Evolutionary conservation across 345 rosid genomes (phyloP), one percentile per base, ranked within the genome.

Genomic region (Citrus australasica): DNA sequence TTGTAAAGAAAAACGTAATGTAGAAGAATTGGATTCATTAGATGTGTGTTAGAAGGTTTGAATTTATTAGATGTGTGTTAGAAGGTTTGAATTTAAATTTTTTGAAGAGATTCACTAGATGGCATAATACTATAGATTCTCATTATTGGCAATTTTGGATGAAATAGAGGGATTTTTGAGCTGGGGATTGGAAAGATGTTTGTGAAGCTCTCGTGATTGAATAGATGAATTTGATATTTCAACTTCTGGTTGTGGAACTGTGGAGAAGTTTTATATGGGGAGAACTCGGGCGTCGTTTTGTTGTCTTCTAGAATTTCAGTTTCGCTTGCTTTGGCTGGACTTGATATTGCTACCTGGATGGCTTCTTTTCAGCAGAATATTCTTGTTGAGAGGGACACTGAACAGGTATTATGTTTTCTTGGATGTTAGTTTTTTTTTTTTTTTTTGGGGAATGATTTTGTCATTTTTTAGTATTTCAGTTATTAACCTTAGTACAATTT

Each of bases 241-340:
- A 32, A 71, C 24, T 51, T 67, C 51, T 67, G 78, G 60, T 53
- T 28, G 73, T 63, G 24, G 27, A 79, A 75, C 62, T 59, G 25
- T 51, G 67, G 78, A 32, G 77, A 53, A 53, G 59, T 65, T 72
- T 73, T 86, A 73, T 88, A 86, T 88, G 91, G 89, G 88, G 88
- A 80, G 83, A 85, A 78, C 72, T 69, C 78, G 84, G 81, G 82
- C 71, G 73, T 73, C 79, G 74, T 69, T 76, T 79, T 79, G 69
- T 75, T 79, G 78, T 80, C 83, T 72, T 76, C 77, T 80, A 69
- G 79, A 38, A 78, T 42, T 80, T 79, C 51, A n/a, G 21, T 73
- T 40, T 56, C 28, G 17, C 53, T 70, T 56, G 59, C 79, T 28
- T 63, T 58, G 73, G 63, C 71, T 59, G 74, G 71, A 35, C 64